Evolutionary conservation across 768 basidiomycete genomes (phyloP).

Genomic region (Termitomyces sp.): DNA sequence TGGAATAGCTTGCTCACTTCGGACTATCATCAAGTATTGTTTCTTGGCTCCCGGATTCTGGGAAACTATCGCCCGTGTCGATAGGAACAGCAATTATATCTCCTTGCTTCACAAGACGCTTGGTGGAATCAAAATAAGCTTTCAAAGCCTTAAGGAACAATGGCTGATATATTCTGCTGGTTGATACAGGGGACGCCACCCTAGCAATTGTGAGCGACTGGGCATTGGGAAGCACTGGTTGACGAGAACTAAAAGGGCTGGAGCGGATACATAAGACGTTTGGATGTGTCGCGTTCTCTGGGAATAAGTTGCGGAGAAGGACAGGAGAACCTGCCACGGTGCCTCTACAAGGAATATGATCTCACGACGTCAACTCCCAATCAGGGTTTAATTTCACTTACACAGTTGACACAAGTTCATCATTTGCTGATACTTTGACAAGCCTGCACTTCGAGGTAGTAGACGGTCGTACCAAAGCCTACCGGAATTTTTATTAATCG

Average conservation of each 20-base stretch:
- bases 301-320: slow-evolving; percentile 48
- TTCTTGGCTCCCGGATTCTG: slow-evolving; percentile 17
- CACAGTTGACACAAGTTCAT: slow-evolving; percentile 31
- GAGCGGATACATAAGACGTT: slow-evolving; percentile 33
- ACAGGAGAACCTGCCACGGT: slow-evolving; percentile 37
- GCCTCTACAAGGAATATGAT: slow-evolving; percentile 25
- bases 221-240: slow-evolving; percentile 64
- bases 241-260: slow-evolving; percentile 55
- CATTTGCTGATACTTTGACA: slow-evolving; percentile 51
- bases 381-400: slow-evolving; percentile 18
- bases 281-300: slow-evolving; percentile 17
- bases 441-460: slow-evolving; percentile 38
- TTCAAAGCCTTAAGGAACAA: slow-evolving; percentile 59
- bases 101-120: slow-evolving; percentile 60
- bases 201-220: slow-evolving; percentile 68
- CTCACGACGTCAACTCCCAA: neutral
- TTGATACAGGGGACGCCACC: slow-evolving; percentile 71
- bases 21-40: slow-evolving; percentile 14
- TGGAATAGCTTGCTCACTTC: slow-evolving; percentile 15
- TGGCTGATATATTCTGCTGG: slow-evolving; percentile 56
- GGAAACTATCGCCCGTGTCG: slow-evolving; percentile 38
- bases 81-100: slow-evolving; percentile 68
- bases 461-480: slow-evolving; percentile 48
- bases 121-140: slow-evolving; percentile 48
- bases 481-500: slow-evolving; percentile 6